Percentiles rank a stretch among this genome's conserved stretches.
These are phyloP conservation scores for Sclerotinia trifoliorum DNA, from an alignment of 2,329 filamentous ascomycete genomes.

Conservation along the genomic window DNA sequence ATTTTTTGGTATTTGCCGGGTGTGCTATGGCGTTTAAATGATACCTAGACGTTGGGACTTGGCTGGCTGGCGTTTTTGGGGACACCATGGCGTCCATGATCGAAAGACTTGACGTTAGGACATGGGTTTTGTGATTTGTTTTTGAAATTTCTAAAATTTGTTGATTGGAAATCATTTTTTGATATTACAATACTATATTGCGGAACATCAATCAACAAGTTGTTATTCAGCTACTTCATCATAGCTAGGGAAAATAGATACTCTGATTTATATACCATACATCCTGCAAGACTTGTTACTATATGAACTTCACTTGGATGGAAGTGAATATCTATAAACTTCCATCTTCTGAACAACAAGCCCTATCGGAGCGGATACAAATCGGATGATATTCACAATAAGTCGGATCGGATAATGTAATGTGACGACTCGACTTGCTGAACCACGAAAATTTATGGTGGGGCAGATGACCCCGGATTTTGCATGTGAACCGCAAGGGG, in stretches of 20 bases:
- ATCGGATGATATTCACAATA: background rate
- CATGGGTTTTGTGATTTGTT: background rate
- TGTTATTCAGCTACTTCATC: background rate
- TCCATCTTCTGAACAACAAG: background rate
- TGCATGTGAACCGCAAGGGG: slow-evolving; percentile 16
- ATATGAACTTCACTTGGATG: background rate
- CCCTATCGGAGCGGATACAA: background rate
- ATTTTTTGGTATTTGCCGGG: slow-evolving; percentile 23
- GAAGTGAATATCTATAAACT: background rate
- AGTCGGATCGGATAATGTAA: slow-evolving; percentile 1
- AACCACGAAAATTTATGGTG: background rate
- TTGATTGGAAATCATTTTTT: background rate
- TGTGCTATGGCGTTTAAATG: slow-evolving; percentile 32
- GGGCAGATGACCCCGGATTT: slow-evolving; percentile 19
- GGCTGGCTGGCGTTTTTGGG: slow-evolving; percentile 27
- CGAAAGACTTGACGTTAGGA: slow-evolving; percentile 1
- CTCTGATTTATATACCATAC: background rate
- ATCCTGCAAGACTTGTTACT: background rate
- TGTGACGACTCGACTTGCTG: background rate
- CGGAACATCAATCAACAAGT: background rate
- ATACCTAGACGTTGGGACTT: slow-evolving; percentile 32
- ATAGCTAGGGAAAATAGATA: background rate
- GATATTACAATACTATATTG: background rate
- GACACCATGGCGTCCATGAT: slow-evolving; percentile 26
- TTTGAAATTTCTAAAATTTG: background rate